Evolutionary conservation across 257 asterid genomes (phyloP).

Genomic region (Ajuga chamaepitys): DNA sequence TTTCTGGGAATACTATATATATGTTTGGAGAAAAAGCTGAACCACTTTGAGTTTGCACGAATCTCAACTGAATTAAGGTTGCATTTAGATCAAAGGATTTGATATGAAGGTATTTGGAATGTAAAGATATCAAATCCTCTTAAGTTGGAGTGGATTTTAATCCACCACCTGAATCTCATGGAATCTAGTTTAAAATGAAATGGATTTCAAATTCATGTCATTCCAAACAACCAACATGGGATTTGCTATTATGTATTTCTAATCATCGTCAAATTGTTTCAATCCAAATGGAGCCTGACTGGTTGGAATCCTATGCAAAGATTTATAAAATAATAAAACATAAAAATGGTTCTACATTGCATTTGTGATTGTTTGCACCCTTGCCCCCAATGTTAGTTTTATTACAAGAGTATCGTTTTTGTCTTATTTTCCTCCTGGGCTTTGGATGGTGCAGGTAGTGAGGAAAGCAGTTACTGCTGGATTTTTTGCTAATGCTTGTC

Average conservation of each 20-base stretch:
- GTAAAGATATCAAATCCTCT: no score
- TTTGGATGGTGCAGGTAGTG: slow-evolving; percentile 50
- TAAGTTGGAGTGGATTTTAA: no score
- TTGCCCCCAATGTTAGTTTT: background rate
- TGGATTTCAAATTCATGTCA: no score
- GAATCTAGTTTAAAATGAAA: no score
- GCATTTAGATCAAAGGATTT: no score
- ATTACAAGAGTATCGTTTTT: background rate
- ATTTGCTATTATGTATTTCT: no score
- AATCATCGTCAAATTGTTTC: no score
- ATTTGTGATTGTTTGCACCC: background rate
- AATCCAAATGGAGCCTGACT: no score
- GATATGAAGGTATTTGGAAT: no score
- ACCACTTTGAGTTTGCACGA: background rate
- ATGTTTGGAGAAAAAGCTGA: background rate
- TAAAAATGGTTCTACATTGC: background rate
- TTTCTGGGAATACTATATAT: background rate
- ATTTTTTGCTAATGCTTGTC: slow-evolving; percentile 89
- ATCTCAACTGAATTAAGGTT: no score
- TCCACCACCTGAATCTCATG: no score
- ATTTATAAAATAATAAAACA: background rate
- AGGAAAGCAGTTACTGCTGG: slow-evolving; percentile 89
- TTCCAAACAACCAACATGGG: no score
- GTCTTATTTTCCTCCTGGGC: background rate
- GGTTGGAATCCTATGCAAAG: background rate